A percentile compares a stretch with the other conserved stretches of the same genome.
These are phyloP conservation scores for Bolboschoenus planiculmis DNA, from an alignment of 176 grass and related monocot species.

Conservation along the genomic window DNA sequence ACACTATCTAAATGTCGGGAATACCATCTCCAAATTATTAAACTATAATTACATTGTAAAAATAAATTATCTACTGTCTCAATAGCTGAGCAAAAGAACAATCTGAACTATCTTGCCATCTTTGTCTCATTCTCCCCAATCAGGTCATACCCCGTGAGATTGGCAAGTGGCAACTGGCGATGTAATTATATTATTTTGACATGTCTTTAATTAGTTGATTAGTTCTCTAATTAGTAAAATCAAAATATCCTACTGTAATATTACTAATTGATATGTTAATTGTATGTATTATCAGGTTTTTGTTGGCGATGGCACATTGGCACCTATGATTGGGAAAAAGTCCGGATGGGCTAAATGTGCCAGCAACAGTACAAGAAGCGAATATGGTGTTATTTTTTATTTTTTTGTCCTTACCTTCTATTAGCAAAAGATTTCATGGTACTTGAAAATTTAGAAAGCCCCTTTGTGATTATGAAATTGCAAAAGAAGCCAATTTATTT, in stretches of 20 bases:
- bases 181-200: slow-evolving; percentile 45
- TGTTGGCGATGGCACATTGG: slow-evolving; percentile 75
- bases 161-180: no score
- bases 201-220: background rate
- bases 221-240: background rate
- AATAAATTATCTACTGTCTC: no score
- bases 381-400: slow-evolving; percentile 49
- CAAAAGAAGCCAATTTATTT: background rate
- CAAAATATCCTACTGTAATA: background rate
- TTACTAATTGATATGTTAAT: background rate
- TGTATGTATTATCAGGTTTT: slow-evolving; percentile 55
- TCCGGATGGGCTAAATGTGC: slow-evolving; percentile 54
- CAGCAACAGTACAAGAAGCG: slow-evolving; percentile 32
- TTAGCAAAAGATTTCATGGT: background rate
- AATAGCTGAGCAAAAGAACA: no score
- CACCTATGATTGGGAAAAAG: slow-evolving; percentile 71
- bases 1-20: no score
- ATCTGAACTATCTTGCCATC: no score
- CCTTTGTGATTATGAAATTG: background rate
- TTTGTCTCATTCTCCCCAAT: no score
- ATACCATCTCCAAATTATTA: no score
- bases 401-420: background rate
- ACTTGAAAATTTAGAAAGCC: background rate
- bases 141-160: no score
- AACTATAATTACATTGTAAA: no score